Conservation (phyloP, 2,329 filamentous ascomycete species). For the Exophiala sideris region DNA sequence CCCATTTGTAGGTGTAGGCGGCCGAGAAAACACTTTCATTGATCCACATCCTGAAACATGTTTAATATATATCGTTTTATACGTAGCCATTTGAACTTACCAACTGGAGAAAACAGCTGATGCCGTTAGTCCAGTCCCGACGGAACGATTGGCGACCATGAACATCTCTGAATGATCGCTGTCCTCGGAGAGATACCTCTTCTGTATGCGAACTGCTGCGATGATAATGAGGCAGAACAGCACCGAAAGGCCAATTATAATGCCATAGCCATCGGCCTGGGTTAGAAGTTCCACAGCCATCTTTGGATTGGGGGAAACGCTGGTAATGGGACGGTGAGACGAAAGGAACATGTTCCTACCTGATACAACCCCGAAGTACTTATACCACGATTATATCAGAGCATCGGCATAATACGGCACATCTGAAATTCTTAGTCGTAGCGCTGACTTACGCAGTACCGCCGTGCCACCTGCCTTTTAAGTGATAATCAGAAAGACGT, state of each 20-base stretch:
- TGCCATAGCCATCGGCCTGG: conserved; percentile 43
- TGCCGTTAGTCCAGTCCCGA: conserved; percentile 37
- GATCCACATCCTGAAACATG: conserved; percentile 32
- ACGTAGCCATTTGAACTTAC: conserved; percentile 8
- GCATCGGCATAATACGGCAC: background rate
- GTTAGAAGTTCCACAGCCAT: conserved; percentile 29
- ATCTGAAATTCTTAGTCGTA: background rate
- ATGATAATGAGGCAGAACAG: conserved; percentile 49
- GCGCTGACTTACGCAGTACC: background rate
- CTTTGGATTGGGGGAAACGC: background rate
- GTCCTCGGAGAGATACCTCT: conserved; percentile 42
- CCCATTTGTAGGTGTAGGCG: conserved; percentile 35
- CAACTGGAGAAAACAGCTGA: conserved; percentile 40
- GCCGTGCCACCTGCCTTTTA: background rate
- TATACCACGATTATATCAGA: conserved; percentile 3
- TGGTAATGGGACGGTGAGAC: background rate
- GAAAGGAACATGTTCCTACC: background rate
- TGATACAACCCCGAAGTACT: background rate
- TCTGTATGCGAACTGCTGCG: conserved; percentile 46
- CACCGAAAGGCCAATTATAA: conserved; percentile 49
- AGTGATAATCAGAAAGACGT: background rate
- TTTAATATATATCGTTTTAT: background rate
- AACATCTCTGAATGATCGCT: conserved; percentile 44
- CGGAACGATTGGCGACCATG: conserved; percentile 39
- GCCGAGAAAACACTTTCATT: conserved; percentile 38